Percentiles rank a stretch among this genome's conserved stretches.
Evolutionary conservation across 176 grass and related monocot genomes (phyloP).

Genomic region (Areca catechu): DNA sequence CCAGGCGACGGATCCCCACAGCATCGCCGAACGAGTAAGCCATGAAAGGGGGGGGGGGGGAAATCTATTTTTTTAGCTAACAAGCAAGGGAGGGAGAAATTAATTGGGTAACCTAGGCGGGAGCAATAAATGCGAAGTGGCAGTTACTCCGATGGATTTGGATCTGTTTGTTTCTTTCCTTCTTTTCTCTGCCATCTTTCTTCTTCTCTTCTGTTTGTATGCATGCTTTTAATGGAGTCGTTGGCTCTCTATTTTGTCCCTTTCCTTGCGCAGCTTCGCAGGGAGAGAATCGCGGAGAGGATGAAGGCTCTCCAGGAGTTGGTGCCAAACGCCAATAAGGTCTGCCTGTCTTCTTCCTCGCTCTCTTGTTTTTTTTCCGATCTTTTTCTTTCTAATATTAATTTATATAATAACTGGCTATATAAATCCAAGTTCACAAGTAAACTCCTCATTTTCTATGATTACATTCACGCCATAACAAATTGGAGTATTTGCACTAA

Average conservation of each 20-base stretch:
- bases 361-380: conserved; percentile 15
- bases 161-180: background rate
- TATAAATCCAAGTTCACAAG: too few relatives aligned
- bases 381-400: conserved; percentile 1
- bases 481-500: too few relatives aligned
- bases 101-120: conserved; percentile 7
- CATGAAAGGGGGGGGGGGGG: too few relatives aligned
- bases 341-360: conserved; percentile 13
- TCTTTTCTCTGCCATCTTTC: background rate
- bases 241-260: background rate
- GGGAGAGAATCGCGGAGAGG: conserved; percentile 96
- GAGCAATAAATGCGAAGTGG: conserved; percentile 22
- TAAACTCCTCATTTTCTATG: too few relatives aligned
- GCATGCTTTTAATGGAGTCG: background rate
- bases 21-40: conserved; percentile 64
- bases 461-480: too few relatives aligned
- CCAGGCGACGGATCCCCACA: conserved; percentile 26
- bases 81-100: too few relatives aligned
- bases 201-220: conserved; percentile 5
- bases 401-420: too few relatives aligned
- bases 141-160: background rate
- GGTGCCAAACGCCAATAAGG: conserved; percentile 89
- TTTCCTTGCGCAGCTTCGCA: conserved; percentile 48
- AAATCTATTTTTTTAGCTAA: background rate
- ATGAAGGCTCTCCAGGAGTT: conserved; percentile 96